phyloP scores from a whole-genome alignment of 2,329 filamentous ascomycete species.

The Hirsutella thompsonii region DNA sequence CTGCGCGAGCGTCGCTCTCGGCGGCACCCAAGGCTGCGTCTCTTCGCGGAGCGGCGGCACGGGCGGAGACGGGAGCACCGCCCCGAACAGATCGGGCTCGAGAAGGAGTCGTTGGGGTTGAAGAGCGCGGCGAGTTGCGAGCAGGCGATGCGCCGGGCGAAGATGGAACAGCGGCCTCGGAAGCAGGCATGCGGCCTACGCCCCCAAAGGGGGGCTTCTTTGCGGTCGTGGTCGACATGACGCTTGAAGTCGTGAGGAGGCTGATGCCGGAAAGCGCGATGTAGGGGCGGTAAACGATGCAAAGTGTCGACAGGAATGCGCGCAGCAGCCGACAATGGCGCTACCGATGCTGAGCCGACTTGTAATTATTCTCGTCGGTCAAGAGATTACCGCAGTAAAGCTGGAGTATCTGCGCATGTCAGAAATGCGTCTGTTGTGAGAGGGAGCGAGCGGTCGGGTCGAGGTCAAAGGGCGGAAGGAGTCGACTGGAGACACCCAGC shows the following conservation, averaged over 20 bases:
- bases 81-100: slow-evolving; percentile 54
- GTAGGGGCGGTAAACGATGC: background rate
- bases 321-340: background rate
- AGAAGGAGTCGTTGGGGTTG: slow-evolving; percentile 28
- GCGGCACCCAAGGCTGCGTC: slow-evolving; percentile 33
- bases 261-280: too few relatives aligned
- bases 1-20: slow-evolving; percentile 65
- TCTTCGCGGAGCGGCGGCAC: slow-evolving; percentile 54
- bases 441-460: too few relatives aligned
- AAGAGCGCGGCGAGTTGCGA: slow-evolving; percentile 27
- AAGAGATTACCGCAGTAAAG: background rate
- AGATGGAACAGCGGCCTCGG: slow-evolving; percentile 19
- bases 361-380: background rate
- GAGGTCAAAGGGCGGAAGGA: too few relatives aligned
- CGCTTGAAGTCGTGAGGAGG: slow-evolving; percentile 5
- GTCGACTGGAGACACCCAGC: too few relatives aligned
- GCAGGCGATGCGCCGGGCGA: slow-evolving; percentile 22
- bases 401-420: background rate
- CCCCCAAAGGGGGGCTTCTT: slow-evolving; percentile 39
- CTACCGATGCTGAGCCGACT: background rate
- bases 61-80: slow-evolving; percentile 57
- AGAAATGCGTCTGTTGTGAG: background rate
- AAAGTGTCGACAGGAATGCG: background rate
- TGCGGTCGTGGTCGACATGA: slow-evolving; percentile 37
- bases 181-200: slow-evolving; percentile 30